Percentiles rank a stretch among this genome's conserved stretches.
These are phyloP conservation scores for Scorias spongiosa DNA, from an alignment of 2,329 filamentous ascomycete species.

Conservation along the genomic window DNA sequence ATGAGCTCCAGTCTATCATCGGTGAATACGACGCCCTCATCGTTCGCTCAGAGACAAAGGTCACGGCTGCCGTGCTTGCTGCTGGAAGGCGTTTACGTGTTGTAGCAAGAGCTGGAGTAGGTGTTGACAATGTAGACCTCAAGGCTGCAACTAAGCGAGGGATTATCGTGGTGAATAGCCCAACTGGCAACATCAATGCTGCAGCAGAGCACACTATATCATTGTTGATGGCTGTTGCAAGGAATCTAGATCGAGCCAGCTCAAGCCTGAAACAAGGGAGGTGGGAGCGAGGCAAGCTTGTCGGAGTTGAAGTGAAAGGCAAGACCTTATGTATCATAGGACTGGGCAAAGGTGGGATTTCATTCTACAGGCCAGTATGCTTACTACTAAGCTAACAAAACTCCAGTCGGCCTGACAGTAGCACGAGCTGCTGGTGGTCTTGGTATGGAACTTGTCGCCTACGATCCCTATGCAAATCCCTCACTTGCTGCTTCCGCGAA, in stretches of 20 bases:
- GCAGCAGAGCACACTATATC: slow-evolving; percentile 35
- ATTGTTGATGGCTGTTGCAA: slow-evolving; percentile 56
- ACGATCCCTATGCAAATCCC: slow-evolving; percentile 63
- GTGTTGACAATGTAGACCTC: slow-evolving; percentile 71
- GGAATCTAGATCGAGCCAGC: slow-evolving; percentile 58
- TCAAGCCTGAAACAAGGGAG: slow-evolving; percentile 53
- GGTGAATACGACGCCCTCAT: slow-evolving; percentile 61
- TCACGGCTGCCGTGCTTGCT: slow-evolving; percentile 51
- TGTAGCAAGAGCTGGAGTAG: slow-evolving; percentile 66
- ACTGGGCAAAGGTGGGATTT: slow-evolving; percentile 50
- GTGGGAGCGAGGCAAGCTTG: slow-evolving; percentile 61
- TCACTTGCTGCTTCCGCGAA: slow-evolving; percentile 55
- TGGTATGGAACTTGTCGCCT: slow-evolving; percentile 59
- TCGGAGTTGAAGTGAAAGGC: slow-evolving; percentile 62
- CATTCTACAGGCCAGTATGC: neutral
- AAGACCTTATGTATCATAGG: slow-evolving; percentile 67
- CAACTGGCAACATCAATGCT: slow-evolving; percentile 64
- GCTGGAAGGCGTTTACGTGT: slow-evolving; percentile 58
- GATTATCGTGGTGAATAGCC: slow-evolving; percentile 68
- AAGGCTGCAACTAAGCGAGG: slow-evolving; percentile 55
- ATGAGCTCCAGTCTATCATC: slow-evolving; percentile 52
- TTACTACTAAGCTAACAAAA: slow-evolving; percentile 3
- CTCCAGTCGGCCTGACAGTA: slow-evolving; percentile 57
- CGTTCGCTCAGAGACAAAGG: slow-evolving; percentile 68
- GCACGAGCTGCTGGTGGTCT: slow-evolving; percentile 64